A percentile compares a stretch with the other conserved stretches of the same genome.
Conservation (phyloP, 2,329 filamentous ascomycete genomes). For the Rhinocladiella mackenziei region DNA sequence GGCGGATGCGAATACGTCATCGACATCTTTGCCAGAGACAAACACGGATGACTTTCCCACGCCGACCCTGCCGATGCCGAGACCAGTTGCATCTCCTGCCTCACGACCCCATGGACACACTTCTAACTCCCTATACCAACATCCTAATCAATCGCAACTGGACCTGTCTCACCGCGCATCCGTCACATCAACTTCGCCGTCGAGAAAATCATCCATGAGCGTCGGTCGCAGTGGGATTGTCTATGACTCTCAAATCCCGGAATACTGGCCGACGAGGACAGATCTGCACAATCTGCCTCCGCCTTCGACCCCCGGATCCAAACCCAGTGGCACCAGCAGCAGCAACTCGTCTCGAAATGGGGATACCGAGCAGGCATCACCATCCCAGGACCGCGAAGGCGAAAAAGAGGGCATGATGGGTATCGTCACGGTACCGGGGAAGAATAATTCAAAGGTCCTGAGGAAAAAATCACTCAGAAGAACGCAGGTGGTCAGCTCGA, state of each 20-base stretch:
- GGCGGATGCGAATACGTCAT: too few relatives aligned
- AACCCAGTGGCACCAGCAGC: not conserved
- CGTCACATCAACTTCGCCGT: not conserved
- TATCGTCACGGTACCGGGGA: slow-evolving; percentile 22
- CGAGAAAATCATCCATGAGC: slow-evolving; percentile 12
- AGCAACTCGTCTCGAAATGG: not conserved
- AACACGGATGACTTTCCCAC: too few relatives aligned
- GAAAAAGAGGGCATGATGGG: slow-evolving; percentile 16
- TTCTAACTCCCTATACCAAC: slow-evolving; percentile 12
- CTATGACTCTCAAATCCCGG: slow-evolving; percentile 20
- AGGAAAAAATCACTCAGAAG: slow-evolving; percentile 20
- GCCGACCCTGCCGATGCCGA: not conserved
- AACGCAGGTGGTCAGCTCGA: slow-evolving; percentile 1
- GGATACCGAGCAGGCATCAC: not conserved
- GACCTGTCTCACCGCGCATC: slow-evolving; percentile 11
- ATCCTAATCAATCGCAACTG: slow-evolving; percentile 10
- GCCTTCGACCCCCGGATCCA: not conserved
- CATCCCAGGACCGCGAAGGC: not conserved
- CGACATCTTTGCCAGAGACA: too few relatives aligned
- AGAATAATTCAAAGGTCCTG: slow-evolving; percentile 17
- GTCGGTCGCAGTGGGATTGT: slow-evolving; percentile 15
- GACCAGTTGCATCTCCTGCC: slow-evolving; percentile 4
- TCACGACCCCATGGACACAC: not conserved
- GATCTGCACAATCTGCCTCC: slow-evolving; percentile 6
- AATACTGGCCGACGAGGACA: slow-evolving; percentile 16